Base-by-base conservation (phyloP, 2,329 filamentous ascomycete genomes). In the Cordyceps cicadae region DNA sequence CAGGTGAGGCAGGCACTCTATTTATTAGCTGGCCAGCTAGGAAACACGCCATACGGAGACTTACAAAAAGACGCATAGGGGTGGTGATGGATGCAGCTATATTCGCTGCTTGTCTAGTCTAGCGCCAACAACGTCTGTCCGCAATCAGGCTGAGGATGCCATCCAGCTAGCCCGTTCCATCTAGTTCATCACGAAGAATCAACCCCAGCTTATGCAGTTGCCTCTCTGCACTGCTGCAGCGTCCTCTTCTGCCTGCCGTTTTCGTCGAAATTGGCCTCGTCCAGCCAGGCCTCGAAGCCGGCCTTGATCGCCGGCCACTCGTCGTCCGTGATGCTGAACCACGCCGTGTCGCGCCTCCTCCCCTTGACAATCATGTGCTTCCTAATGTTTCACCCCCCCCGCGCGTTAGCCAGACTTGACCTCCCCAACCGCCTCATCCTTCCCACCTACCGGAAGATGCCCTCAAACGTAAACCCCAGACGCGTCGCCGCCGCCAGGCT, bases 301-400 rank as follows among this genome's bases (percentile, higher is more conserved):
- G 65, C 63, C 64, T 76, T 80, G 1, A 77, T 68, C 0, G 60
- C 55, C 2, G 75, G 74, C 85, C 85, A 88, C 62, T 88, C 86
- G 0, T 78, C 77, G 54, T 83, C 79, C 1, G 82, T 66, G 8
- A 87, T 80, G 24, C 82, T 80, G 60, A 78, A 83, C 82, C 83
- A 88, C 3, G 79, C 76, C 0, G 84, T 84, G 67, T 88, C 85
- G 49, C 86, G 72, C 57, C 73, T 78, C 24, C 77, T 71, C 0
- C 83, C 84, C 64, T 82, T 84, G 8, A 81, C 66, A 34, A 87
- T 75, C 77, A 86, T 78, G 67, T 88, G 84, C 63, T 85, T 81
- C 58, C 72, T 74, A 19, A n/a, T n/a, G n/a, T n/a, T n/a, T n/a
- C n/a, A n/a, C n/a, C n/a, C n/a, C n/a, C n/a, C n/a, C n/a, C n/a